phyloP scores from a whole-genome alignment of 2,329 filamentous ascomycete species.

The Arthroderma uncinatum region DNA sequence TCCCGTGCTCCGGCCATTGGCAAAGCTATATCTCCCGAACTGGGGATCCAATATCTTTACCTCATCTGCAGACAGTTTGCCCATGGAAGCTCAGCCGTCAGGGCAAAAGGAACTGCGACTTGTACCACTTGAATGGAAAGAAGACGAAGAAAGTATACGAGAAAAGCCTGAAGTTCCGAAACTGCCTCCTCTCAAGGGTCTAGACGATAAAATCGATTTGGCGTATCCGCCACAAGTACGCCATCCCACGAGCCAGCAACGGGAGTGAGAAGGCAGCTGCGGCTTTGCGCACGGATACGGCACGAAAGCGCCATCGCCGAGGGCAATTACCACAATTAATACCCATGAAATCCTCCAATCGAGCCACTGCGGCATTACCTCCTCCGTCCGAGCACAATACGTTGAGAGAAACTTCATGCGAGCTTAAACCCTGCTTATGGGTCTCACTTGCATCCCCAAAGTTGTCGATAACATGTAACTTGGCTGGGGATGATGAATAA shows the following conservation, averaged over 20 bases:
- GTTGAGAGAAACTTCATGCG: background rate
- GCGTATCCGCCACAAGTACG: background rate
- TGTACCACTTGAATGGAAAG: background rate
- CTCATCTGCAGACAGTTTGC: background rate
- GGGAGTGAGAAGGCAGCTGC: background rate
- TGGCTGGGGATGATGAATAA: background rate
- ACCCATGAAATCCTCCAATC: background rate
- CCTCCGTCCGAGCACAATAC: background rate
- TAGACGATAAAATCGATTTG: background rate
- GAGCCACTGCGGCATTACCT: background rate
- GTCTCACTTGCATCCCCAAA: background rate
- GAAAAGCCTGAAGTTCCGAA: background rate
- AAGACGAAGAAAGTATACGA: background rate
- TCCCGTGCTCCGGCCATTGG: slow-evolving; percentile 16
- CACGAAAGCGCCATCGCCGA: background rate
- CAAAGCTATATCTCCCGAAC: slow-evolving; percentile 11
- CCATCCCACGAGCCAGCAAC: background rate
- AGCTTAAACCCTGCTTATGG: background rate
- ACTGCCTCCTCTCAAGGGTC: background rate
- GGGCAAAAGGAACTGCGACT: background rate
- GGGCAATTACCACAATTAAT: background rate
- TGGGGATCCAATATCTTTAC: slow-evolving; percentile 4
- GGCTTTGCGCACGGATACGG: too few species aligned
- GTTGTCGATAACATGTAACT: background rate
- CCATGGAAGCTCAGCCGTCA: background rate